Evolutionary conservation across 2,329 filamentous ascomycete species (phyloP), one percentile per base, ranked within the genome.

Genomic region (Alternaria angustiovoidea): DNA sequence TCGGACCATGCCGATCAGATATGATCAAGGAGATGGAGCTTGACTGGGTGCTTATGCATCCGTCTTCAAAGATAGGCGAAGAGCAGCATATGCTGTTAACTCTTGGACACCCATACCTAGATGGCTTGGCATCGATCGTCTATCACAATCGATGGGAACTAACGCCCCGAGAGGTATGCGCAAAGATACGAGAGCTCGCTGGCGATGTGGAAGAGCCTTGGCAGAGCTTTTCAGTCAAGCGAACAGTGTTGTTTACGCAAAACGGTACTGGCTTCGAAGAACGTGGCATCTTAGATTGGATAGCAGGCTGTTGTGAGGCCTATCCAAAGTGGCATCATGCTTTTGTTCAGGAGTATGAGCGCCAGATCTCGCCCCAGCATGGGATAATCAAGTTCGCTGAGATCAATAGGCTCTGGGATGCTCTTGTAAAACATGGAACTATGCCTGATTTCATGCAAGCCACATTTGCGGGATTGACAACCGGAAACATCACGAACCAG

Each of bases 131-230:
- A 14, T 51, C 41, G 41, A 32, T 42, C 6, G 43, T 66, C 22
- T 51, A 61, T 42, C 42, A 59, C 34, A 41, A 54, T 8, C 24
- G 53, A 32, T 63, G 55, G 51, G 55, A 61, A 7, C 42, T 39
- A 4, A 59, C 52, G 18, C 63, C 65, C 16, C 54, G 32, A 6
- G 56, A 66, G 11, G 56, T 68, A 5, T 69, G 65, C 26, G 32
- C 32, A 16, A 54, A 63, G 42, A 52, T 68, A 30, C 42, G 30
- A 42, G 34, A 57, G 34, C 14, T 65, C 8, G 57, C 63, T 34
- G 65, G 67, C 5, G 39, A 61, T 7, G 24, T 61, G 11, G 59
- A 65, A n/a, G 52, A 68, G 24, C 60, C 63, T 4, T 67, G 64
- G 64, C 64, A 58, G 30, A 64, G 53, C 6, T 59, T 67, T 12